Base-by-base conservation (phyloP, 768 basidiomycete genomes). In the Cantharellus cinnabarinus region DNA sequence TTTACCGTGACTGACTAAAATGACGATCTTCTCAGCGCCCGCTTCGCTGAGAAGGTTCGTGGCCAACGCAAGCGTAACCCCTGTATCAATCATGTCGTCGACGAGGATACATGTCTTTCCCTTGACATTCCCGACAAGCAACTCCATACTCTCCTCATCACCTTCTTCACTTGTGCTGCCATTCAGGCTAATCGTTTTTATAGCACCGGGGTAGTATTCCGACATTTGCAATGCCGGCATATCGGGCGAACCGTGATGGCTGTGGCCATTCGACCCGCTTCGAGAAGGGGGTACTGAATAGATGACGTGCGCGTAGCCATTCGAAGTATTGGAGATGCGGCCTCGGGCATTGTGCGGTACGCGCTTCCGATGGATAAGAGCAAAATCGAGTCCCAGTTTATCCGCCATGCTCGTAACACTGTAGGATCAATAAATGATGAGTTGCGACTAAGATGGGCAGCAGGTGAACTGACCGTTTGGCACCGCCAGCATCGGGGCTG, bases 11-110 rank as follows among this genome's bases (percentile, higher is more conserved):
- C 91, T 93, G 59, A 95, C 83, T 42, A 98, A 70, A 2, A 86
- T 91, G 68, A 90, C 81, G 3, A 94, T 81, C 20, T 81, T 77
- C 66, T 78, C 84, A 3, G 91, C 94, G 29, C 95, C 95, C 61
- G 84, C 85, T 65, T 95, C 90, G 55, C 82, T 74, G 52, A 99
- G 75, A n/a, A 89, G 86, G 51, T 79, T 79, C 4, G 81, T 81
- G 5, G 95, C 95, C 10, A 94, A 73, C 10, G 79, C 75, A 38
- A 98, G 75, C n/a, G 95, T 98, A 42, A 75, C 77, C 7, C 93
- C 94, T 3, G 89, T 89, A 68, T 99, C 95, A 66, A 95, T 85
- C 94, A 99, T 98, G 67, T 99, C 95, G 69, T 99, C 95, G 41
- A 99, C 89, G 52, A 99, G 77, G 67, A 99, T 89, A 42, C 88